Conservation (phyloP, 768 basidiomycete species). For the Pholiota microspora region DNA sequence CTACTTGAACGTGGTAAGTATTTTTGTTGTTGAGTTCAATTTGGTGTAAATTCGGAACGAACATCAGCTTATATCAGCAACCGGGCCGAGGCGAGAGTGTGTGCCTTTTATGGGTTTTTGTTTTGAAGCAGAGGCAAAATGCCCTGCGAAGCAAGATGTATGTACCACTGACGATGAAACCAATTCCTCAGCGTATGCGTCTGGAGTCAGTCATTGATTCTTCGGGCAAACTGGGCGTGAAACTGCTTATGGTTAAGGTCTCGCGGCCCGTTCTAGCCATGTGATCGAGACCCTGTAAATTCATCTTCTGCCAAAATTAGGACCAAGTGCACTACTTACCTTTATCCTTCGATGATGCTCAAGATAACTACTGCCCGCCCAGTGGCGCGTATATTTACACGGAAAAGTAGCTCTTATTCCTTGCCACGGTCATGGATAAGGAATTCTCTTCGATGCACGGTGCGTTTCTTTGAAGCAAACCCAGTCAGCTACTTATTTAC, state of each 20-base stretch:
- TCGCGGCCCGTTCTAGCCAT: not conserved
- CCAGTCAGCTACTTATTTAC: not conserved
- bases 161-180: too few relatives aligned
- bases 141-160: too few relatives aligned
- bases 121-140: too few relatives aligned
- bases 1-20: too few relatives aligned
- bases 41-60: too few relatives aligned
- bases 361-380: constrained; percentile 4
- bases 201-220: too few relatives aligned
- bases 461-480: not conserved
- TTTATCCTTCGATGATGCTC: not conserved
- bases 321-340: not conserved
- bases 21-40: too few relatives aligned
- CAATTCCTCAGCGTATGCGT: too few relatives aligned
- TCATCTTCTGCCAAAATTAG: not conserved
- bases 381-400: not conserved
- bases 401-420: not conserved
- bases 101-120: too few relatives aligned
- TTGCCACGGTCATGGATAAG: not conserved
- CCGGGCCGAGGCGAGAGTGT: too few relatives aligned
- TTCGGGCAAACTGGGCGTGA: too few relatives aligned
- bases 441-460: not conserved
- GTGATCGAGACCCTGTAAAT: constrained; percentile 2
- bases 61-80: too few relatives aligned
- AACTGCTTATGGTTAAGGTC: constrained; percentile 4